These are phyloP conservation scores for Ettlia oleoabundans DNA, from an alignment of 139 green algal species.

Conservation along the genomic window DNA sequence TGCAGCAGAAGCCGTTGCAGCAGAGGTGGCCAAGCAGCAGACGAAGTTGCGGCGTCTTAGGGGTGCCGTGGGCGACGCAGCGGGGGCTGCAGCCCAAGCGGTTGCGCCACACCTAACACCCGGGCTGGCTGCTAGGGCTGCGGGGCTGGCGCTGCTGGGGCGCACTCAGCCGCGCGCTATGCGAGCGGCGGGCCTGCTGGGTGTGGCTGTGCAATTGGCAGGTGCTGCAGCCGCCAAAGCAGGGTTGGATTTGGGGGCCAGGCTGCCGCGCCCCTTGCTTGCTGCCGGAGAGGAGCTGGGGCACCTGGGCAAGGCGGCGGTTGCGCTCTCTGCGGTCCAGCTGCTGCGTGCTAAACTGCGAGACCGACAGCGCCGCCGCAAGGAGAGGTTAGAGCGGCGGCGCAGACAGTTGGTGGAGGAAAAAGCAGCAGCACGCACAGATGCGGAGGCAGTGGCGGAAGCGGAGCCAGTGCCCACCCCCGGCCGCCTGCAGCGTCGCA, in stretches of 20 bases:
- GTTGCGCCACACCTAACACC: constrained; percentile 15
- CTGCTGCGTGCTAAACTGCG: constrained; percentile 1
- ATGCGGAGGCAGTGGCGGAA: background rate
- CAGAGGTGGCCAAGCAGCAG: background rate
- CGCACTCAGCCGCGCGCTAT: background rate
- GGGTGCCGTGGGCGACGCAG: background rate
- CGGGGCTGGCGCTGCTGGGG: constrained; percentile 21
- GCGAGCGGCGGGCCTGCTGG: background rate
- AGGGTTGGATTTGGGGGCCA: background rate
- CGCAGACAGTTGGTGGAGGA: background rate
- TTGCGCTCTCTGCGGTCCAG: background rate
- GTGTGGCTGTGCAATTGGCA: background rate
- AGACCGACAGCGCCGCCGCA: background rate
- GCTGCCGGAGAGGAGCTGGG: background rate
- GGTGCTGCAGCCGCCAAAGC: background rate
- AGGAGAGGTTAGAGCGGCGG: background rate
- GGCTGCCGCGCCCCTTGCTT: background rate
- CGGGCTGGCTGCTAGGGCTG: background rate
- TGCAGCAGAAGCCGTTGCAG: background rate
- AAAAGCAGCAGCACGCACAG: background rate
- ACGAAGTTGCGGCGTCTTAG: constrained; percentile 1
- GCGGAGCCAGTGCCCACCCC: background rate
- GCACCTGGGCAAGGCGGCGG: constrained; percentile 13
- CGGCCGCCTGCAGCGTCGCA: constrained; percentile 20
- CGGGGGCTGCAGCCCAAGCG: background rate